phyloP scores from a whole-genome alignment of 2,329 filamentous ascomycete genomes.

The Trichoderma afroharzianum region DNA sequence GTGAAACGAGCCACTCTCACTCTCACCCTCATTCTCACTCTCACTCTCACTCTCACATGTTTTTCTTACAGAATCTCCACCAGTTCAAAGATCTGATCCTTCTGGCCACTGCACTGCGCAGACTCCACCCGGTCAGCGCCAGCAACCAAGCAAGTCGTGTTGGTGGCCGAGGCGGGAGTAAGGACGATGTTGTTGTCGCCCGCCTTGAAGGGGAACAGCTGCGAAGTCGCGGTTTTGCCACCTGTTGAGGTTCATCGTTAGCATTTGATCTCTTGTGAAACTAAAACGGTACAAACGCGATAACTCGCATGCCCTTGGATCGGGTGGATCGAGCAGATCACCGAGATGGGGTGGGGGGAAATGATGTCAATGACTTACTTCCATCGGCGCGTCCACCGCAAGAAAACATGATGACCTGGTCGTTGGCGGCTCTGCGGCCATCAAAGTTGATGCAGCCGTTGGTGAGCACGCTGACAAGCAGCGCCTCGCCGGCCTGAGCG shows the following conservation, averaged over 20 bases:
- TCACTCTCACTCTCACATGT: background rate
- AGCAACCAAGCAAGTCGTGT: constrained; percentile 25
- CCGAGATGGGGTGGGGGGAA: too few species aligned
- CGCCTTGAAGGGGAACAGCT: constrained; percentile 47
- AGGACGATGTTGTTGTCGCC: constrained; percentile 39
- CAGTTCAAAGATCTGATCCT: constrained; percentile 22
- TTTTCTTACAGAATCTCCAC: constrained; percentile 17
- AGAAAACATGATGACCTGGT: constrained; percentile 49
- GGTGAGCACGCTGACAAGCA: constrained; percentile 48
- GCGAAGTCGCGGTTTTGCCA: constrained; percentile 45
- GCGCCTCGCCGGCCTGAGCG: constrained; percentile 35
- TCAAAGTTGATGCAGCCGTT: constrained; percentile 53
- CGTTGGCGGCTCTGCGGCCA: constrained; percentile 38
- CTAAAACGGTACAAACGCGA: background rate
- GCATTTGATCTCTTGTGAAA: background rate
- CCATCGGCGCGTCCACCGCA: constrained; percentile 51
- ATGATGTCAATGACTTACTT: constrained; percentile 28
- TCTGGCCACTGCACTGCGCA: constrained; percentile 28
- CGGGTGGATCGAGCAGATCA: constrained; percentile 19
- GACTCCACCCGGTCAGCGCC: constrained; percentile 22
- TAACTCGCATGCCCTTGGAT: background rate
- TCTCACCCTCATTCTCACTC: background rate
- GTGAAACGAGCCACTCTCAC: background rate
- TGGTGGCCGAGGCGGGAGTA: constrained; percentile 42
- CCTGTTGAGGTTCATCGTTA: constrained; percentile 26